phyloP scores from a whole-genome alignment of 2,329 filamentous ascomycete genomes.

The Davidsoniella eucalypti region DNA sequence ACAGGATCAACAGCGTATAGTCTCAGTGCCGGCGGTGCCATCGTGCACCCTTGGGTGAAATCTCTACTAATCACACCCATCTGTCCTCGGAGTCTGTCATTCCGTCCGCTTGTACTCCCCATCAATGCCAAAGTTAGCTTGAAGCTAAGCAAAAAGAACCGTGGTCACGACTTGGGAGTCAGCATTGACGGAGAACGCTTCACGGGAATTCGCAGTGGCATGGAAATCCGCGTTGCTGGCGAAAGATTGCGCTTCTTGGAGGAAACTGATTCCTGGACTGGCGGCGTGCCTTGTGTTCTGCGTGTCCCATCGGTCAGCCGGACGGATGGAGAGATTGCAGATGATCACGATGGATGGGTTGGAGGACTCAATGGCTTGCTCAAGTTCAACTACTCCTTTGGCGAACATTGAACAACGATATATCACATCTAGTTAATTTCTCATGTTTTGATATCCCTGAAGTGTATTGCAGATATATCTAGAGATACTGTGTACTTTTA shows the following conservation, averaged over 20 bases:
- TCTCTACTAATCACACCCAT: constrained; percentile 85
- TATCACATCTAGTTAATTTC: neutral
- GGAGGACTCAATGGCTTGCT: constrained; percentile 81
- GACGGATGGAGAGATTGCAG: constrained; percentile 19
- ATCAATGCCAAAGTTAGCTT: constrained; percentile 72
- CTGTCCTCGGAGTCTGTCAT: constrained; percentile 79
- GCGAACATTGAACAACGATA: constrained; percentile 20
- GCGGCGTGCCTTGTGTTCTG: constrained; percentile 86
- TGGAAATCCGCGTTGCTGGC: constrained; percentile 77
- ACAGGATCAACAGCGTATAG: constrained; percentile 94
- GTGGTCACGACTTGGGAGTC: constrained; percentile 59
- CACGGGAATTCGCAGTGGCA: constrained; percentile 51
- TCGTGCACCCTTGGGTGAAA: constrained; percentile 83
- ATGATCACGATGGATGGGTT: constrained; percentile 86
- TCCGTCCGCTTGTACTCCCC: constrained; percentile 78
- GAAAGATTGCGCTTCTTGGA: constrained; percentile 68
- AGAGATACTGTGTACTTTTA: neutral
- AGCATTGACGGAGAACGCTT: constrained; percentile 62
- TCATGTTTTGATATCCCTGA: neutral
- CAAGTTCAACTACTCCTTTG: constrained; percentile 97
- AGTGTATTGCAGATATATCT: too few species aligned
- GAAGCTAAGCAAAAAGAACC: constrained; percentile 63
- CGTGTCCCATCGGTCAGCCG: constrained; percentile 34
- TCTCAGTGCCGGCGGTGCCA: constrained; percentile 79
- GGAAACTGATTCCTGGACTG: constrained; percentile 63